A percentile compares a stretch with the other conserved stretches of the same genome.
phyloP scores from a whole-genome alignment of 331 rosid species.

The Phaseolus coccineus region DNA sequence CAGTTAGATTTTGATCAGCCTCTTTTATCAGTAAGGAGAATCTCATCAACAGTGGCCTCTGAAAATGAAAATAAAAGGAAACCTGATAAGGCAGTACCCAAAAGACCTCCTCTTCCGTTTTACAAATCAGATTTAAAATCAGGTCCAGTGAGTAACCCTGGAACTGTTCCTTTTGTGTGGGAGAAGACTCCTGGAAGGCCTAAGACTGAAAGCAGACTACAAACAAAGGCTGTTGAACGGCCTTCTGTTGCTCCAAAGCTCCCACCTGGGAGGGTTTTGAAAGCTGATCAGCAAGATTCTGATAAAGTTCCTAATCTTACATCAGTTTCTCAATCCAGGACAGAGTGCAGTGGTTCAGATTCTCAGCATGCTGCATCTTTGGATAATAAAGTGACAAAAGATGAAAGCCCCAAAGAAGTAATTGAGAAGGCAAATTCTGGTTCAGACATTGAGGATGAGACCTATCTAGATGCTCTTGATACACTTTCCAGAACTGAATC shows the following conservation, averaged over 20 bases:
- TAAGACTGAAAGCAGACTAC: slow-evolving; percentile 63
- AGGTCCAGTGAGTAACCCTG: slow-evolving; percentile 89
- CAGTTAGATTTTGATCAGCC: slow-evolving; percentile 90
- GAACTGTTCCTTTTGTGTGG: slow-evolving; percentile 91
- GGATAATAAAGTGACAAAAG: slow-evolving; percentile 46
- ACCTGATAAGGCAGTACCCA: slow-evolving; percentile 54
- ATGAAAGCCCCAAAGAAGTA: slow-evolving; percentile 48
- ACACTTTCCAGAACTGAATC: slow-evolving; percentile 83
- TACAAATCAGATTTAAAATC: slow-evolving; percentile 91
- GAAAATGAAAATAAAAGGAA: slow-evolving; percentile 57
- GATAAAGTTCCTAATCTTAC: slow-evolving; percentile 49
- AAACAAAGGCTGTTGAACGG: slow-evolving; percentile 34
- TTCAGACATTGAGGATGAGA: slow-evolving; percentile 75
- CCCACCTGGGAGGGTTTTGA: slow-evolving; percentile 81
- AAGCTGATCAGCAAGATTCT: slow-evolving; percentile 53
- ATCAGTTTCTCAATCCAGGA: slow-evolving; percentile 47
- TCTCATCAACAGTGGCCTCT: slow-evolving; percentile 58
- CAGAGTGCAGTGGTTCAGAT: slow-evolving; percentile 42
- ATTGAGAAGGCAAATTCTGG: slow-evolving; percentile 44
- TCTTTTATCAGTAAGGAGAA: slow-evolving; percentile 84
- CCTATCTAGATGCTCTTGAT: slow-evolving; percentile 75
- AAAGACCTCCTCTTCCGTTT: slow-evolving; percentile 68
- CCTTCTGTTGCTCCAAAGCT: slow-evolving; percentile 68
- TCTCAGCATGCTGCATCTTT: slow-evolving; percentile 46
- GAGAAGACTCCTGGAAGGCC: slow-evolving; percentile 89